A percentile compares a stretch with the other conserved stretches of the same genome.
Evolutionary conservation across 305 asterid species (phyloP).

Genomic region (Ruellia speciosa): DNA sequence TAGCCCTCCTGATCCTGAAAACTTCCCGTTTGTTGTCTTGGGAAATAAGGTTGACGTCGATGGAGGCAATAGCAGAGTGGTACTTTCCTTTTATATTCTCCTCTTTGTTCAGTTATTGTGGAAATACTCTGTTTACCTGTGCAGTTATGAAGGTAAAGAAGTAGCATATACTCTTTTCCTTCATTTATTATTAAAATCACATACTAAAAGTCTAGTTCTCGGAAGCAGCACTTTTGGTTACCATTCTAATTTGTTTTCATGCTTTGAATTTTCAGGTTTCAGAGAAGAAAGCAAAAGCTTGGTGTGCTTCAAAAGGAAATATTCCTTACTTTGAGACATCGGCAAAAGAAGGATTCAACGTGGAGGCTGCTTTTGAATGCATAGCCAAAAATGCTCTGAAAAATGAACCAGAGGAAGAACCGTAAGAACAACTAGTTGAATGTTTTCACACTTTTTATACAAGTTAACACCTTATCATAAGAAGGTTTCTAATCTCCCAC

Average conservation of each 20-base stretch:
- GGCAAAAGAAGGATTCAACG: slow-evolving; percentile 65
- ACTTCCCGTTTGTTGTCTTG: slow-evolving; percentile 66
- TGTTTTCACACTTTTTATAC: background rate
- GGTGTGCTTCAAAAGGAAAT: slow-evolving; percentile 72
- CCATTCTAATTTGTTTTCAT: no score
- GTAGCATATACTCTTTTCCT: no score
- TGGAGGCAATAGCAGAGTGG: slow-evolving; percentile 86
- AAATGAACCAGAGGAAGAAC: slow-evolving; percentile 63
- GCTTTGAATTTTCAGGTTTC: slow-evolving; percentile 38
- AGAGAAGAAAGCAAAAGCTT: slow-evolving; percentile 67
- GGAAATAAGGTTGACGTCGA: slow-evolving; percentile 74
- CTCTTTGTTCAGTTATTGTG: background rate
- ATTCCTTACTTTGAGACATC: slow-evolving; percentile 71
- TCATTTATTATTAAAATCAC: no score
- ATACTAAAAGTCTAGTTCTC: no score
- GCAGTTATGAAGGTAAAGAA: background rate
- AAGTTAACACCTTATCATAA: background rate
- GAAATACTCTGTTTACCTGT: background rate
- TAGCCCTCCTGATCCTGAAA: slow-evolving; percentile 70
- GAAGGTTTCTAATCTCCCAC: background rate
- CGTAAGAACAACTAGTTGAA: slow-evolving; percentile 39
- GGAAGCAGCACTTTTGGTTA: no score
- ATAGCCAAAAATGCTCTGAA: slow-evolving; percentile 63
- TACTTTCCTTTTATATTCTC: slow-evolving; percentile 12
- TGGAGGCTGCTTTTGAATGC: slow-evolving; percentile 58